Evolutionary conservation across 2,329 filamentous ascomycete species (phyloP), one percentile per base, ranked within the genome.

Genomic region (Leptosphaerulina australis): DNA sequence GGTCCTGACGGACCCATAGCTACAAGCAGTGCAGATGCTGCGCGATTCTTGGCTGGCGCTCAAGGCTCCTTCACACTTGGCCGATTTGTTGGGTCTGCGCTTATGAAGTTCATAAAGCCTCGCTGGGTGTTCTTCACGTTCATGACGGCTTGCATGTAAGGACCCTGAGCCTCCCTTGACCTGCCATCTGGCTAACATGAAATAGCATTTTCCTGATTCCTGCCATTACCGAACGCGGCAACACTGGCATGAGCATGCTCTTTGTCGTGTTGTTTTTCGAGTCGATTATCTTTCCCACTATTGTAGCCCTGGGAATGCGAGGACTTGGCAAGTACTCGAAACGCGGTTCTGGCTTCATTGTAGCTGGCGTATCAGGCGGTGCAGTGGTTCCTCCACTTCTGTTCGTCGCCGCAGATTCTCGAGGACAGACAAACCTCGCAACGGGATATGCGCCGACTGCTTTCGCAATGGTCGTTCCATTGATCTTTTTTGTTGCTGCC

Each of bases 241-340:
- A 79, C 46, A 72, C 75, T 0, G 81, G 81, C 12, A 77, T 85
- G 48, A 77, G 83, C n/a, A 86, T 90, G 57, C 75, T 88, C 2
- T 78, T 86, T 29, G 62, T 92, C 21, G 88, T 88, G 56, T 86
- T 90, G 58, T 90, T 95, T 71, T 90, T 89, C 64, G 90, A 93
- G 70, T 88, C 87, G 0, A 90, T 91, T 41, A 83, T 90, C 60
- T 96, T 90, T 79, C 91, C 91, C 0, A 85, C 92, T 1, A 86
- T 94, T 52, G 91, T 91, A 59, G 85, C 88, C 3, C 81, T 94
- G 10, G 88, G 88, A 3, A 85, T 96, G 51, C 83, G 90, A 17
- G 88, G 88, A 2, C 79, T 91, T 1, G 89, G 90, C 5, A 82
- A 85, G 14, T 86, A 93, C 74, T 89, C 86, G 26, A 91, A 92